These are phyloP conservation scores for Pleurotus tuoliensis DNA, from an alignment of 768 basidiomycete species.

Conservation along the genomic window DNA sequence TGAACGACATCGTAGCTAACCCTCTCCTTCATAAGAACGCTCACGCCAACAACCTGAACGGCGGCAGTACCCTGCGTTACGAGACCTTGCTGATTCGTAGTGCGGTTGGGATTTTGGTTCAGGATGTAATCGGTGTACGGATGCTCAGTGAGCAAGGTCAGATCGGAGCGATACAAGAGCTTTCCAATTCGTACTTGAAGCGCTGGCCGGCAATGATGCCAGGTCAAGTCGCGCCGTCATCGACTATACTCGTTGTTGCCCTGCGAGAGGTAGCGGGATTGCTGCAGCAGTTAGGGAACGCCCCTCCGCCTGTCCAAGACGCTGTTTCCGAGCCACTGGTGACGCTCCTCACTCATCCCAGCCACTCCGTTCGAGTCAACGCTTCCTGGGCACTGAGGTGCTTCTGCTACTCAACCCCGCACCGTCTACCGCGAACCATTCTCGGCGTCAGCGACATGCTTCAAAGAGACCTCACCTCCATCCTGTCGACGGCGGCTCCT, in stretches of 20 bases:
- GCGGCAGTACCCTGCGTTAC: constrained; percentile 55
- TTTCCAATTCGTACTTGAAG: constrained; percentile 78
- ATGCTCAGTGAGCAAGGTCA: constrained; percentile 94
- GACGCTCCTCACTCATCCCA: constrained; percentile 82
- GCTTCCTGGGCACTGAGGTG: constrained; percentile 86
- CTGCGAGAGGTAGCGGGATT: constrained; percentile 84
- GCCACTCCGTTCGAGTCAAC: constrained; percentile 80
- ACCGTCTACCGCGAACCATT: constrained; percentile 77
- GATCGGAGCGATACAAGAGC: constrained; percentile 84
- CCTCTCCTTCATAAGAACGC: constrained; percentile 17
- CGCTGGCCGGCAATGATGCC: constrained; percentile 94
- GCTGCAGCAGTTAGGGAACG: constrained; percentile 86
- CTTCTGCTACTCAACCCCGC: constrained; percentile 88
- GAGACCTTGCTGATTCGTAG: constrained; percentile 72
- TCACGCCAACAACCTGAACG: constrained; percentile 11
- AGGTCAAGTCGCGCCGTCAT: constrained; percentile 66
- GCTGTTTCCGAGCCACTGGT: constrained; percentile 82
- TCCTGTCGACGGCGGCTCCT: constrained; percentile 68
- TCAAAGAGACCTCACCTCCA: constrained; percentile 73
- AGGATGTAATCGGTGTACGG: constrained; percentile 83
- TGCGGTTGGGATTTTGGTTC: constrained; percentile 70
- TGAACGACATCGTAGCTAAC: constrained; percentile 69
- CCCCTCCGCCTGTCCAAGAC: constrained; percentile 88
- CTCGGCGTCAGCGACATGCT: constrained; percentile 75
- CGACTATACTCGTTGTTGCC: constrained; percentile 66